Evolutionary conservation across 805 yeast species (phyloP).

Genomic region (Lachancea mirantina): DNA sequence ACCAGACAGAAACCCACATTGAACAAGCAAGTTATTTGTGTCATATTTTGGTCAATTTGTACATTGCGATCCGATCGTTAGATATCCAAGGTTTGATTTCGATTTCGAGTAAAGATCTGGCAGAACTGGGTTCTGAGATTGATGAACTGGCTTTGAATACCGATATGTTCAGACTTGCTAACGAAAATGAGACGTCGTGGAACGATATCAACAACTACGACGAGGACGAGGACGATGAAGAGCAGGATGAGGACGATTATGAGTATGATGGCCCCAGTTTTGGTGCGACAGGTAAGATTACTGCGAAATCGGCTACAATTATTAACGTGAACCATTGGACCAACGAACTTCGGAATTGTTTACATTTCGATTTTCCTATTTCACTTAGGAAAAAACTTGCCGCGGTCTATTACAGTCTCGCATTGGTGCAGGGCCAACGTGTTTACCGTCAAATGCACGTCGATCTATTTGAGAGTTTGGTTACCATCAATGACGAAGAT

Average conservation of each 20-base stretch:
- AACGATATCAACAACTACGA: conserved; percentile 34
- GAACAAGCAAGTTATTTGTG: conserved; percentile 70
- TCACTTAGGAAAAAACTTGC: conserved; percentile 53
- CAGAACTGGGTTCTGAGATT: conserved; percentile 35
- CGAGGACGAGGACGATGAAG: conserved; percentile 38
- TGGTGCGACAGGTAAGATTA: conserved; percentile 47
- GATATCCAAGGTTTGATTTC: conserved; percentile 67
- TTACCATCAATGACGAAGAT: conserved; percentile 33
- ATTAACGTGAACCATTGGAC: conserved; percentile 80
- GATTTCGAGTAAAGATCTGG: conserved; percentile 61
- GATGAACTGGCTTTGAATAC: conserved; percentile 49
- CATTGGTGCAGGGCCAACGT: conserved; percentile 66
- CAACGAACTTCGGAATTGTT: conserved; percentile 70
- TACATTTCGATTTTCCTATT: conserved; percentile 71
- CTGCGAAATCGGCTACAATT: conserved; percentile 64
- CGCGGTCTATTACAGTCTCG: conserved; percentile 61
- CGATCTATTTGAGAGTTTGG: conserved; percentile 51
- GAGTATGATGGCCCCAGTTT: conserved; percentile 33
- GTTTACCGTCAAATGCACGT: conserved; percentile 54
- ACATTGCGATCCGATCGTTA: conserved; percentile 65
- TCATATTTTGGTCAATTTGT: conserved; percentile 73
- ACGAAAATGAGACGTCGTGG: conserved; percentile 30
- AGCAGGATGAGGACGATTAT: conserved; percentile 22
- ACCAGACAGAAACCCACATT: conserved; percentile 55
- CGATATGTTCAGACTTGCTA: conserved; percentile 34